These are phyloP conservation scores for Inga laurina DNA, from an alignment of 306 rosid genomes.

Conservation along the genomic window DNA sequence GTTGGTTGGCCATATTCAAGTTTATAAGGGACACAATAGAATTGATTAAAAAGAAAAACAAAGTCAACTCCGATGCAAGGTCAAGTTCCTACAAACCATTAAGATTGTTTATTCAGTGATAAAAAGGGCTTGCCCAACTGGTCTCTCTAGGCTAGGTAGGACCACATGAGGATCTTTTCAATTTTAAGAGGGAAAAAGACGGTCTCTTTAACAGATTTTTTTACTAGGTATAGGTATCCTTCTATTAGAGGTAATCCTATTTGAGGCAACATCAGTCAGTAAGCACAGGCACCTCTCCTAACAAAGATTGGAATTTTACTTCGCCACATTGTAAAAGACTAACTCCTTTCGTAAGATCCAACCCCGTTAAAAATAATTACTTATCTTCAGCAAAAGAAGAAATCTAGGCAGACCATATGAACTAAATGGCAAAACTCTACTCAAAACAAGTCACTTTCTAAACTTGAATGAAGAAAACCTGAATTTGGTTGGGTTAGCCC, in stretches of 20 bases:
- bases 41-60: background rate
- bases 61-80: background rate
- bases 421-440: no score
- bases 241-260: no score
- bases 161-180: background rate
- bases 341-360: no score
- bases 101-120: background rate
- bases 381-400: background rate
- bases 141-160: background rate
- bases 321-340: no score
- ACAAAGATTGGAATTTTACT: no score
- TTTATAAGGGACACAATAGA: background rate
- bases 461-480: background rate
- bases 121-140: background rate
- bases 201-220: background rate
- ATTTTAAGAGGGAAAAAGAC: background rate
- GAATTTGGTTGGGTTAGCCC: background rate
- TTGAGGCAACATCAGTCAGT: no score
- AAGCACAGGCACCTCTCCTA: no score
- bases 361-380: background rate
- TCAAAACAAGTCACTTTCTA: no score
- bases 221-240: no score
- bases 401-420: no score
- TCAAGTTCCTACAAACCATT: background rate
- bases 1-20: constrained; percentile 6